These are phyloP conservation scores for Chaetomium cochliodes DNA, from an alignment of 495 filamentous ascomycete genomes.

Conservation along the genomic window DNA sequence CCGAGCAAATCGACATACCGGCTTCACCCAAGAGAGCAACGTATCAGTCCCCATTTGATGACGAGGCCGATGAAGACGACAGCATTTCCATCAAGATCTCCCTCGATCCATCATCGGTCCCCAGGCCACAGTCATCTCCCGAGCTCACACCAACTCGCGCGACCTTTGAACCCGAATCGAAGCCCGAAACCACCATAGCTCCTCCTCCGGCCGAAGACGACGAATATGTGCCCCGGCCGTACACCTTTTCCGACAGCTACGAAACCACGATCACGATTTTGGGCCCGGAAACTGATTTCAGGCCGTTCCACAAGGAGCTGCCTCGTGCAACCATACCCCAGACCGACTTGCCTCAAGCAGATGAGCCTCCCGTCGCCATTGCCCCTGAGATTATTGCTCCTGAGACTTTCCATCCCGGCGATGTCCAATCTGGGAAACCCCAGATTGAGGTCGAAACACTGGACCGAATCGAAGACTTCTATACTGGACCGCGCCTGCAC, in stretches of 20 bases:
- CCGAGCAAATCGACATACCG: conserved; percentile 15
- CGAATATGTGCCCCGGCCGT: conserved; percentile 44
- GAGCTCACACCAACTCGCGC: conserved; percentile 36
- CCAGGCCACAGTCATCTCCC: conserved; percentile 23
- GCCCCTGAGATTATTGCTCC: conserved; percentile 19
- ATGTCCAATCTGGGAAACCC: conserved; percentile 17
- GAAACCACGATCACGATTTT: conserved; percentile 49
- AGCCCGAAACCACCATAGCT: conserved; percentile 8
- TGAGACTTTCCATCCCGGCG: conserved; percentile 10
- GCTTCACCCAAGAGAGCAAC: conserved; percentile 34
- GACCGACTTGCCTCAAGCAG: conserved; percentile 26
- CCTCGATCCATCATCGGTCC: conserved; percentile 38
- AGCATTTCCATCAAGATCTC: conserved; percentile 43
- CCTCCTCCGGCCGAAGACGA: conserved; percentile 31
- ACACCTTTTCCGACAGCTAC: conserved; percentile 35
- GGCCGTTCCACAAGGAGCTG: conserved; percentile 35
- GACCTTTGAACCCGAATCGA: conserved; percentile 25
- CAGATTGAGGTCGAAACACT: conserved; percentile 23
- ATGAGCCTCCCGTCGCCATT: conserved; percentile 25
- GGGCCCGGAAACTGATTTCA: conserved; percentile 43
- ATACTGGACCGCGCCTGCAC: conserved; percentile 34
- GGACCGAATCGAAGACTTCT: conserved; percentile 39
- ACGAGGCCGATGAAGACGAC: conserved; percentile 41
- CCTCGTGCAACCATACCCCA: conserved; percentile 28
- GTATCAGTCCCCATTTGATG: conserved; percentile 43